Evolutionary conservation across 2,329 filamentous ascomycete species (phyloP), one percentile per base, ranked within the genome.

Genomic region (Pyrenochaeta sp.): DNA sequence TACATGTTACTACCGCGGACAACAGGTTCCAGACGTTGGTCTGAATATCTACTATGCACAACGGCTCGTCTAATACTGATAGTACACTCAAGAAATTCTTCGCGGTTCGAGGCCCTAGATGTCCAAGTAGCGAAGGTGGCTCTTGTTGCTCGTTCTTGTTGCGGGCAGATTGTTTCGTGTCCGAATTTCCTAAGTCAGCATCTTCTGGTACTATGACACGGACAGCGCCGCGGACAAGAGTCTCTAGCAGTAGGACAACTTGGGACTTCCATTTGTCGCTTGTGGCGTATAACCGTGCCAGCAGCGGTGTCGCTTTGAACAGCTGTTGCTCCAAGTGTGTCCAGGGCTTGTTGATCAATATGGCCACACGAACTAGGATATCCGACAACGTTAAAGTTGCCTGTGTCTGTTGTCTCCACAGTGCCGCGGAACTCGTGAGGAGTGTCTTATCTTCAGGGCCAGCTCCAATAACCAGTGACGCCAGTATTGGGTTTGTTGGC

Each of bases 111-210:
- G 92, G 85, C 1, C 93, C 93, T 6, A 99, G 82, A 72, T 96
- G 92, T 32, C 93, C 93, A 24, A 99, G 86, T n/a, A 99, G 83
- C 6, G 94, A 97, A n/a, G 92, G 91, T 0, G 93, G 92, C 66
- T 97, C 93, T 40, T 62, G 63, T 24, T 67, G 61, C 27, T 64
- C 59, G 28, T 45, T 52, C n/a, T 54, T 50, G 36, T 39, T 53
- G 0, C 43, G 51, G 2, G 42, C 15, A 13, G 53, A 30, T 19
- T 52, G 51, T 27, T 56, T 64, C 15, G 48, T 34, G 10, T 58
- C 44, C 27, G 56, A 55, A 5, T 54, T 54, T 22, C 62, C 52
- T 19, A 50, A 52, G 0, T 58, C 49, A 7, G 58, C 30, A 8
- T 61, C 58, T 44, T 61, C 58, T 46, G 62, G 51, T 30, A 85